Percentiles rank a stretch among this genome's conserved stretches.
phyloP scores from a whole-genome alignment of 2,329 filamentous ascomycete genomes.

The Orbilia javanica region DNA sequence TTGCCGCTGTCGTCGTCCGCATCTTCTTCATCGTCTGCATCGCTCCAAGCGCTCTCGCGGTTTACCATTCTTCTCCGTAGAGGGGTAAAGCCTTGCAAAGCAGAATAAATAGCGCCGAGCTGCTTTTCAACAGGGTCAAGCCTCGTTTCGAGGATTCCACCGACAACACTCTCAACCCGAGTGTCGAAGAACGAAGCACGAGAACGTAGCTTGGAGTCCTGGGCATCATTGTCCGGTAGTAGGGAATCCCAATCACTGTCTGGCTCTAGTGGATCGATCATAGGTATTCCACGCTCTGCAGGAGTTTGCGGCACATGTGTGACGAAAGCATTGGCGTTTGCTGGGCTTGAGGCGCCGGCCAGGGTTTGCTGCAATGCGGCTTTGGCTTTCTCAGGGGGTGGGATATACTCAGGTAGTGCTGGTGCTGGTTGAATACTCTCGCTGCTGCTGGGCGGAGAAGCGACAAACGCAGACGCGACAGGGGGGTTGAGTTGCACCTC shows the following conservation, averaged over 20 bases:
- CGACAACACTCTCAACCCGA: constrained; percentile 88
- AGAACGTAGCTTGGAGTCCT: constrained; percentile 81
- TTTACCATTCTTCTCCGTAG: constrained; percentile 70
- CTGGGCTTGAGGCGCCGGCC: constrained; percentile 64
- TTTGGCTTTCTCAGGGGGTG: constrained; percentile 48
- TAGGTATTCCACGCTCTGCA: constrained; percentile 70
- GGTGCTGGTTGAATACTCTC: constrained; percentile 54
- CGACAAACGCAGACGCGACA: constrained; percentile 22
- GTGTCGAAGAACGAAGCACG: constrained; percentile 90
- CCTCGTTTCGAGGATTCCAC: constrained; percentile 79
- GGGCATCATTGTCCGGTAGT: constrained; percentile 78
- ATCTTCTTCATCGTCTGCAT: constrained; percentile 92
- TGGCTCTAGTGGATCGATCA: constrained; percentile 74
- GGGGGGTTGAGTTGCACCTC: constrained; percentile 53
- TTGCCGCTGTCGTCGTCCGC: constrained; percentile 72
- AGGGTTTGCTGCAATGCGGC: constrained; percentile 8
- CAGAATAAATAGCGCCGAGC: constrained; percentile 80
- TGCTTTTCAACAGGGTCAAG: constrained; percentile 84
- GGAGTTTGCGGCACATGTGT: constrained; percentile 54
- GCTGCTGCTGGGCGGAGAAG: constrained; percentile 43
- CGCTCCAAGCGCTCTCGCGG: constrained; percentile 76
- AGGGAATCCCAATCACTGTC: constrained; percentile 93
- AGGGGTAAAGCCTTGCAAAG: constrained; percentile 72
- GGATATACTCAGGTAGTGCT: constrained; percentile 46
- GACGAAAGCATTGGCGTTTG: constrained; percentile 63